A percentile compares a stretch with the other conserved stretches of the same genome.
Evolutionary conservation across 2,329 filamentous ascomycete genomes (phyloP).

Genomic region (Metarhizium robertsii): DNA sequence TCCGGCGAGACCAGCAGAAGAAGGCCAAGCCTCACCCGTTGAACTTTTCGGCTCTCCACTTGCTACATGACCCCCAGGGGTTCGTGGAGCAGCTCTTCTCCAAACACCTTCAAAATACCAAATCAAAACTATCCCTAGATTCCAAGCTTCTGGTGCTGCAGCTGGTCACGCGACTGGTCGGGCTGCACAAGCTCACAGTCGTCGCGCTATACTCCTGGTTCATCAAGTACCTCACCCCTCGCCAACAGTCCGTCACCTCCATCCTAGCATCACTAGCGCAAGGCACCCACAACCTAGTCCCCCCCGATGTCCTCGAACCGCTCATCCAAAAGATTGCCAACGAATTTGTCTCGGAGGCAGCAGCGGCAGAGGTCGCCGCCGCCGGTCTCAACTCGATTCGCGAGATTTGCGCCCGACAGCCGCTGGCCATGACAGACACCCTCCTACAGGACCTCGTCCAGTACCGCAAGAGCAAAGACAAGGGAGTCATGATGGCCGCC

Average conservation of each 20-base stretch:
- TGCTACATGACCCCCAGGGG: constrained; percentile 87
- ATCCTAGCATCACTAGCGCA: constrained; percentile 90
- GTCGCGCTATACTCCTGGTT: constrained; percentile 94
- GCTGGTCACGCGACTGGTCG: constrained; percentile 81
- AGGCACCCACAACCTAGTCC: constrained; percentile 82
- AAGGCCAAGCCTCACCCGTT: constrained; percentile 80
- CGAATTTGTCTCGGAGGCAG: constrained; percentile 93
- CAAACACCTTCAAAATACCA: constrained; percentile 82
- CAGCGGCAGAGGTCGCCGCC: constrained; percentile 80
- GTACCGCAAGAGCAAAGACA: constrained; percentile 96
- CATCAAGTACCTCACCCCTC: constrained; percentile 80
- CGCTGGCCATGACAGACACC: constrained; percentile 92
- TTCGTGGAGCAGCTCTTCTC: constrained; percentile 86
- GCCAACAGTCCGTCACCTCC: constrained; percentile 82
- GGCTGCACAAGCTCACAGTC: constrained; percentile 84
- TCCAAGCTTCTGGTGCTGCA: constrained; percentile 86
- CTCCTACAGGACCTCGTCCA: constrained; percentile 92
- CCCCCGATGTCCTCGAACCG: constrained; percentile 85
- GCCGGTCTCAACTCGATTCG: constrained; percentile 91
- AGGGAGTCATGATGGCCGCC: constrained; percentile 97
- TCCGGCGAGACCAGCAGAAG: constrained; percentile 77
- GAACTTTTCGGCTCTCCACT: constrained; percentile 92
- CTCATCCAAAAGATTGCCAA: constrained; percentile 93
- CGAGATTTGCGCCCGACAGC: constrained; percentile 86
- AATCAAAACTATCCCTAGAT: constrained; percentile 76